Base-by-base conservation (phyloP, 2,329 filamentous ascomycete species). In the Neofusicoccum sp. region DNA sequence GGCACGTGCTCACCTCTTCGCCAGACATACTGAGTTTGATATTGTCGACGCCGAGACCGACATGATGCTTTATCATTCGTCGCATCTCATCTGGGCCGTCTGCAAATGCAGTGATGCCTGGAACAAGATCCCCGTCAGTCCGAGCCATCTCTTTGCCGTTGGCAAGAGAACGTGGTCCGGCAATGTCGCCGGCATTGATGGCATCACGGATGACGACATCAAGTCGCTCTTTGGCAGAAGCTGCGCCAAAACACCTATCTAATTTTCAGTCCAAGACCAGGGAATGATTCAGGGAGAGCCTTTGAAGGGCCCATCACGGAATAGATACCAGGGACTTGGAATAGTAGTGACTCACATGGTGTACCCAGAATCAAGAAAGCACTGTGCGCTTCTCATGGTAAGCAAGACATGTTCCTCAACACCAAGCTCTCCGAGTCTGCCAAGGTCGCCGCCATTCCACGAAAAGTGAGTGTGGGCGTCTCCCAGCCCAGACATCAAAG, bases 401-500 rank as follows among this genome's bases (percentile, higher is more conserved):
- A 80, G 65, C 0, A 83, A 69, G 0, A 47, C 9, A 14, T 1
- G 11, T 11, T 28, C 7, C 44, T 31, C 12, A 8, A 28, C 12
- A 16, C 43, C n/a, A 6, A 45, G 16, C 0, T 76, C 74, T 1
- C 78, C 79, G 1, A 84, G 68, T 1, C 70, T 67, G 22, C 74
- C 74, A 0, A 83, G 72, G 58, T 80, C 77, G 4, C 77, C 74
- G 37, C 56, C 74, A 62, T 83, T 83, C 81, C 81, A 84, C 3
- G 77, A 79, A 6, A 83, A 74, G 65, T 83, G 80, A 0, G 80
- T 79, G 67, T 84, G 81, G 0, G 79, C 77, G 64, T 84, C 81
- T 1, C 80, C 79, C 0, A 83, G 71, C 0, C 81, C 81, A n/a
- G 76, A 77, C 77, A 83, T 83, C 31, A 84, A 66, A 1, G 81